Evolutionary conservation across 2,329 filamentous ascomycete species (phyloP), one percentile per base, ranked within the genome.

Genomic region (Alternaria arborescens): DNA sequence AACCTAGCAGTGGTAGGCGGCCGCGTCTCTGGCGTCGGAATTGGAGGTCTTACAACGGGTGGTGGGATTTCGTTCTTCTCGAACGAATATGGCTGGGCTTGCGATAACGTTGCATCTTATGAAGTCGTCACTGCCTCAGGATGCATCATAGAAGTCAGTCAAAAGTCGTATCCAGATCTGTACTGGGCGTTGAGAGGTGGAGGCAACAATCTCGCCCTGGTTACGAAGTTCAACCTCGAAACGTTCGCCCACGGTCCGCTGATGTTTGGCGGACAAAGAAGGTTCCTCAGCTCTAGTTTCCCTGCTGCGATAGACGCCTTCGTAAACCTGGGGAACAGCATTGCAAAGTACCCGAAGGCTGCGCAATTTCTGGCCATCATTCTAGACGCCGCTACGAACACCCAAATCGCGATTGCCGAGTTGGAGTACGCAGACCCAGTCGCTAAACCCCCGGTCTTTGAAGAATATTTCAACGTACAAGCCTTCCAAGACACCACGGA

Each of bases 101-200:
- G 74, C 28, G 76, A 79, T 53, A 76, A 72, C 16, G 72, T 80
- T 6, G 64, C 67, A 1, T 67, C 71, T 34, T 78, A 67, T 41
- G 72, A 80, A 52, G 57, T 70, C 8, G 75, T 79, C 4, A 77
- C 75, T 6, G 71, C 70, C 1, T 65, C 61, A 0, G 60, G 67
- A 0, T 47, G 63, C 0, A 64, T 67, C 20, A 20, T 68, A 5
- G 68, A 67, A 14, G 77, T 70, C n/a, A 70, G 68, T 22, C 48
- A 55, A 5, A 57, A 54, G 0, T 66, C 76, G 24, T 78, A 81
- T 52, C 57, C 60, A 3, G 80, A 82, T 42, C 76, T 80, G 14
- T 80, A 75, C 67, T 71, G 64, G 56, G 76, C 75, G 1, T 67
- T 79, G 8, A 71, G 77, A 26, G 77, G 78, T 8, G 71, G 72